phyloP scores from a whole-genome alignment of 2,329 filamentous ascomycete species.

The Zarea fungicola region DNA sequence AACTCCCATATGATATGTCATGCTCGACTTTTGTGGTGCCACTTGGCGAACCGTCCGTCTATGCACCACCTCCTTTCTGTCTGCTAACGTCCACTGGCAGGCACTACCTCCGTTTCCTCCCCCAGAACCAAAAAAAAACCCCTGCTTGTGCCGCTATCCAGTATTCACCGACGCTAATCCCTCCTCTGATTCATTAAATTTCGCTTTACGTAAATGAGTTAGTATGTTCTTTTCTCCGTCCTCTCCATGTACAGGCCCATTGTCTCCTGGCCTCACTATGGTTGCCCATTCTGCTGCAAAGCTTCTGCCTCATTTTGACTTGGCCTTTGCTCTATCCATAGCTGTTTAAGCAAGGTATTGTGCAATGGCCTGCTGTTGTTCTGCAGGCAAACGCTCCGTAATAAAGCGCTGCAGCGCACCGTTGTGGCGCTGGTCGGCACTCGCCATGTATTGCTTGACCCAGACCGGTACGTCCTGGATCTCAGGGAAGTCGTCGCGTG shows the following conservation, averaged over 20 bases:
- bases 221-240: too few species aligned
- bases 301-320: background rate
- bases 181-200: too few species aligned
- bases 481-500: constrained; percentile 79
- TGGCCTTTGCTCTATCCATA: background rate
- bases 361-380: constrained; percentile 50
- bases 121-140: background rate
- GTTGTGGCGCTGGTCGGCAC: constrained; percentile 67
- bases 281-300: background rate
- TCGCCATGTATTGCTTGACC: constrained; percentile 73
- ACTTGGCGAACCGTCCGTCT: background rate
- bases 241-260: too few species aligned
- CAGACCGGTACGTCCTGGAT: constrained; percentile 77
- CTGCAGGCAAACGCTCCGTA: constrained; percentile 60
- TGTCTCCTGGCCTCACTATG: too few species aligned
- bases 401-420: constrained; percentile 70
- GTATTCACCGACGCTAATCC: too few species aligned
- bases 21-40: background rate
- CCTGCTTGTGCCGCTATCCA: background rate
- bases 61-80: too few species aligned
- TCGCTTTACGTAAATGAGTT: too few species aligned
- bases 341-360: constrained; percentile 42
- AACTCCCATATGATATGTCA: too few species aligned
- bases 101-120: too few species aligned
- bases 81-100: too few species aligned